Percentiles rank a stretch among this genome's conserved stretches.
Evolutionary conservation across 148 eudicot species (phyloP).

Genomic region (Agrostemma githago): DNA sequence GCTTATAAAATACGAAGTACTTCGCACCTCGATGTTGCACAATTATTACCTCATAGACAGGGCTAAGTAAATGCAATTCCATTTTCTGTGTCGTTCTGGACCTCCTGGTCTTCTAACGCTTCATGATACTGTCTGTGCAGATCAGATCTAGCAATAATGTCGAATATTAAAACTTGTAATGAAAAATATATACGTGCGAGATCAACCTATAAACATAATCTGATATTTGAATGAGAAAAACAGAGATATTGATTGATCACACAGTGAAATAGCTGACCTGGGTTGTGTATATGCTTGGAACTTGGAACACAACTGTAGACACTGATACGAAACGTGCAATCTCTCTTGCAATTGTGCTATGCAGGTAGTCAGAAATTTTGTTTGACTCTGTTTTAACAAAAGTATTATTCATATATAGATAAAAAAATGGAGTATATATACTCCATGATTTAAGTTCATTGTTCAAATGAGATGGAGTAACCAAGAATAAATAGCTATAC

Average conservation of each 20-base stretch:
- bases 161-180: not conserved
- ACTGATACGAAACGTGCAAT: not conserved
- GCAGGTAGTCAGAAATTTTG: not conserved
- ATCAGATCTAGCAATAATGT: not conserved
- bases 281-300: not conserved
- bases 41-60: not conserved
- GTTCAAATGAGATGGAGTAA: not conserved
- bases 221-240: too few species aligned
- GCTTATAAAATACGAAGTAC: not conserved
- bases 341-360: not conserved
- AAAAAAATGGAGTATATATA: too few species aligned
- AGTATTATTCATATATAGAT: not conserved
- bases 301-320: not conserved
- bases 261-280: not conserved
- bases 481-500: not conserved
- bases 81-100: not conserved
- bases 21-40: not conserved
- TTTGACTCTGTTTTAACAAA: not conserved
- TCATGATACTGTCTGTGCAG: not conserved
- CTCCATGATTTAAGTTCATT: not conserved
- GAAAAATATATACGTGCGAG: not conserved
- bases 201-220: not conserved
- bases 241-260: not conserved
- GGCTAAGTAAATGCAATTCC: not conserved
- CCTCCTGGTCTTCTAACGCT: not conserved